Evolutionary conservation across 331 rosid species (phyloP).

Genomic region (Erythrophleum ivorense): DNA sequence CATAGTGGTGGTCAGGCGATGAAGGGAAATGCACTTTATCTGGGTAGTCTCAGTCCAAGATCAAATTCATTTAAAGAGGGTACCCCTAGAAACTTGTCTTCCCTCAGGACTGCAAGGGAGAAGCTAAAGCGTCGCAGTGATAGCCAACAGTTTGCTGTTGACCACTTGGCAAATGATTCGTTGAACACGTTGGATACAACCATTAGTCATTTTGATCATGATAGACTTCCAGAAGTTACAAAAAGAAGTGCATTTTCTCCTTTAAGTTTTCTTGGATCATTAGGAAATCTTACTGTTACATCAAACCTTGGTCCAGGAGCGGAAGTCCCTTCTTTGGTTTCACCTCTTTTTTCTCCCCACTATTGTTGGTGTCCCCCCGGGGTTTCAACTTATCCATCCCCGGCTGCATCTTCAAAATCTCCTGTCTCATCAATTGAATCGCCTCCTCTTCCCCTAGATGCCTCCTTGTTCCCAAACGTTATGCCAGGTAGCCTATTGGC

Average conservation of each 20-base stretch:
- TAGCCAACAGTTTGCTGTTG: constrained; percentile 47
- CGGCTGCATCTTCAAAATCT: constrained; percentile 52
- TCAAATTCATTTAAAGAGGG: constrained; percentile 92
- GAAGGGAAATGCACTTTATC: constrained; percentile 69
- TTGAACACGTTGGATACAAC: constrained; percentile 43
- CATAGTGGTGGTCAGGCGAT: constrained; percentile 60
- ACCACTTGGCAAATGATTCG: constrained; percentile 52
- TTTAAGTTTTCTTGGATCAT: constrained; percentile 64
- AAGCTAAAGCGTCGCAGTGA: constrained; percentile 76
- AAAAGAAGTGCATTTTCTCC: constrained; percentile 48
- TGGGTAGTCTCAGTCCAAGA: constrained; percentile 89
- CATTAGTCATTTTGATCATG: constrained; percentile 46
- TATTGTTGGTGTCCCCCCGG: constrained; percentile 96
- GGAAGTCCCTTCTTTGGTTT: constrained; percentile 52
- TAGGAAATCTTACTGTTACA: constrained; percentile 57
- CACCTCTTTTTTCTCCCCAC: constrained; percentile 82
- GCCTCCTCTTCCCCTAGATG: constrained; percentile 63
- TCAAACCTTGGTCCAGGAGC: constrained; percentile 51
- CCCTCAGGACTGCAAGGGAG: constrained; percentile 73
- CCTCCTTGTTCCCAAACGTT: constrained; percentile 65
- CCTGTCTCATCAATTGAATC: constrained; percentile 42
- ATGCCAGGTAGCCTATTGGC: constrained; percentile 64
- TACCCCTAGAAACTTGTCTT: constrained; percentile 64
- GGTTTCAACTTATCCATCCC: constrained; percentile 54
- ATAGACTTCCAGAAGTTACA: constrained; percentile 48